These are phyloP conservation scores for Alternaria hordeiaustralica DNA, from an alignment of 2,329 filamentous ascomycete species.

Conservation along the genomic window DNA sequence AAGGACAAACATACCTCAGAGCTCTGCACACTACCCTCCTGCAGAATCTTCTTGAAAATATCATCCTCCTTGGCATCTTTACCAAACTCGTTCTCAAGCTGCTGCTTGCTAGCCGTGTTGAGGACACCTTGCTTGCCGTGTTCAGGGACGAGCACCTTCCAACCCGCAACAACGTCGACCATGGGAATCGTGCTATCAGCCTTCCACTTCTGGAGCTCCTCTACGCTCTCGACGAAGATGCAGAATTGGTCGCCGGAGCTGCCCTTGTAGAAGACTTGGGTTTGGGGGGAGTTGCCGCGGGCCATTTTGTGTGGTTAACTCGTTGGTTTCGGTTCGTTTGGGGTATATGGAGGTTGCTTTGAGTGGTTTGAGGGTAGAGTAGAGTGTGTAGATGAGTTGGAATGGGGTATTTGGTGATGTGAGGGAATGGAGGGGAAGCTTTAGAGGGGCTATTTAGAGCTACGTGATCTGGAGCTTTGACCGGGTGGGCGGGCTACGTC, in stretches of 20 bases:
- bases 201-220: constrained; percentile 81
- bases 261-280: constrained; percentile 89
- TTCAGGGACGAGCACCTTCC: constrained; percentile 87
- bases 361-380: neutral
- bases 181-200: constrained; percentile 78
- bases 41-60: constrained; percentile 79
- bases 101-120: constrained; percentile 75
- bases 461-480: constrained; percentile 23
- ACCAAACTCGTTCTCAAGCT: constrained; percentile 86
- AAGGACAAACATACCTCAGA: constrained; percentile 27
- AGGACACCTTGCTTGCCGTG: constrained; percentile 84
- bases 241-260: constrained; percentile 68
- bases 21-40: constrained; percentile 65
- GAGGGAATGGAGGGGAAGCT: constrained; percentile 31
- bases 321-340: constrained; percentile 4
- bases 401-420: neutral
- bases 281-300: constrained; percentile 62
- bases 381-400: neutral
- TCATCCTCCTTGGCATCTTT: constrained; percentile 76
- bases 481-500: constrained; percentile 33
- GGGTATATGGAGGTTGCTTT: neutral
- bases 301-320: constrained; percentile 31
- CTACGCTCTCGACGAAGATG: constrained; percentile 66
- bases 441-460: constrained; percentile 45
- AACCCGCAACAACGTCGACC: constrained; percentile 83